Percentiles rank a stretch among this genome's conserved stretches.
phyloP scores from a whole-genome alignment of 73 alveolate species.

The Effrenium voratum region DNA sequence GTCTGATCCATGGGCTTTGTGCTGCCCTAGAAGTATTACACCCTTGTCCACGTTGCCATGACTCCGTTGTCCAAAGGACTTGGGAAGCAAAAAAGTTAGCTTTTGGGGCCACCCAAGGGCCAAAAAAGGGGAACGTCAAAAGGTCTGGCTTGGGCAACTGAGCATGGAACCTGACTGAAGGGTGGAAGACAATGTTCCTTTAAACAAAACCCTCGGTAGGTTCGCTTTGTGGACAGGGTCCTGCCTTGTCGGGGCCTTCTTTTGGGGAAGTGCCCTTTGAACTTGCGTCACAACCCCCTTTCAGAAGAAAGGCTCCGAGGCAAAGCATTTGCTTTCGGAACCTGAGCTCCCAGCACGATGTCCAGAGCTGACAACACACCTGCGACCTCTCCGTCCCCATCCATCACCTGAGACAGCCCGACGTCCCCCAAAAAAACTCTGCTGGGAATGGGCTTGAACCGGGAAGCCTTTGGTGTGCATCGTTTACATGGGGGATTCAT shows the following conservation, averaged over 20 bases:
- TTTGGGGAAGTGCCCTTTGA: not conserved
- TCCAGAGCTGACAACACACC: slow-evolving; percentile 42
- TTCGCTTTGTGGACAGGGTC: not conserved
- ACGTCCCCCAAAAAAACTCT: not conserved
- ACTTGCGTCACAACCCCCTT: not conserved
- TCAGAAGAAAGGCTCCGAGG: not conserved
- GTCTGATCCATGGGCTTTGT: no score
- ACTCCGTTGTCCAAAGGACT: no score
- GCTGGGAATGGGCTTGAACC: not conserved
- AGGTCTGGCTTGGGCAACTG: no score
- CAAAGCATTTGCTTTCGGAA: not conserved
- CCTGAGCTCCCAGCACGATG: not conserved
- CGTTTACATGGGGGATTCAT: not conserved
- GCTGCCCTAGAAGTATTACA: no score
- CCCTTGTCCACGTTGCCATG: no score
- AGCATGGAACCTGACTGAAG: no score
- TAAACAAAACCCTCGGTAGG: not conserved
- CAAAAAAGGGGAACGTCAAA: no score
- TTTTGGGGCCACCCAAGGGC: no score
- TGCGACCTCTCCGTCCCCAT: not conserved
- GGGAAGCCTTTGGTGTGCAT: not conserved
- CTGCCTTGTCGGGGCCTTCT: not conserved
- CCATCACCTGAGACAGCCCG: not conserved
- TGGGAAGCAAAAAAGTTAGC: no score
- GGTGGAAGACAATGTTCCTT: no score